Evolutionary conservation across 73 alveolate species (phyloP), one percentile per base, ranked within the genome.

Genomic region (Tetrahymena borealis): DNA sequence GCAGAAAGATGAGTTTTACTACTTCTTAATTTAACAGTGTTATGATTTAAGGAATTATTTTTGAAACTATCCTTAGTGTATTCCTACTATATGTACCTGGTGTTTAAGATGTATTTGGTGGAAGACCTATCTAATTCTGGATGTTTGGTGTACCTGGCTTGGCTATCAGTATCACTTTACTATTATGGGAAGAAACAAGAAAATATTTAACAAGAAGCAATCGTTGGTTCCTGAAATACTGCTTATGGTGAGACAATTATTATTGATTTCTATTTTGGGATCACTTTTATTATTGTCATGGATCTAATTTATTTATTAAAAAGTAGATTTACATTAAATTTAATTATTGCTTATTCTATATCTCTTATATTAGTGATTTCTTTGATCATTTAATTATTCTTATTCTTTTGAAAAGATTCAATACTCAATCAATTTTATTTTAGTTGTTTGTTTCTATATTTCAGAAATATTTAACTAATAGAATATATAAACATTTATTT

Each of bases 91-190:
- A 85, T 37, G 40, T 93, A 6, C 95, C 95, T 38, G 95, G 95
- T 28, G 95, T 93, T 13, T 39, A 93, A 40, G 91, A 90, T 16
- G 43, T 90, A 91, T 93, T 93, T 90, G 95, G 95, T 38, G 95
- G 93, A n/a, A 93, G 95, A 93, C 93, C 95, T 32, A 91, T 93
- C 0, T 91, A 85, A 33, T 79, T 91, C 20, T 92, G 96, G 20
- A 98, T 32, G 7, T 41, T 32, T 85, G 91, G 95, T 15, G 39
- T 93, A 90, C 95, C 95, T 13, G 95, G 95, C 0, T 78, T 93
- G 0, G 90, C 92, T 33, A 39, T 78, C 32, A 79, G 93, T 24
- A 38, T 35, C 35, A 79, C 93, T 20, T 43, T 93, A 93, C 91
- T 93, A 20, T 32, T 90, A 31, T 93, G 95, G 95, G 95, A 93